phyloP scores from a whole-genome alignment of 129 eudicot species.

The Escallonia herrerae region DNA sequence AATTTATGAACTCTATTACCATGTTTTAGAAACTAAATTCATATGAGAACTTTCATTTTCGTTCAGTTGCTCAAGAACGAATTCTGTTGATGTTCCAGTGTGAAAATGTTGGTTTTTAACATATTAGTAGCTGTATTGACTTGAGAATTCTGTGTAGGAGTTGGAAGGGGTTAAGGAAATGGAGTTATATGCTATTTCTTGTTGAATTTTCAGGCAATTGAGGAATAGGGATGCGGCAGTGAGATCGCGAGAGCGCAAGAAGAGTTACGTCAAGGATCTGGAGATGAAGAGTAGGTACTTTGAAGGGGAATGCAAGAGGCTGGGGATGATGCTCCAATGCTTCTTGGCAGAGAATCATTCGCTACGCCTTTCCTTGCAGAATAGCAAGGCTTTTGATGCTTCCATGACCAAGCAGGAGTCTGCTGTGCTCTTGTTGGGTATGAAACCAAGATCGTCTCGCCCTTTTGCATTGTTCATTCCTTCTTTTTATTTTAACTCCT shows the following conservation, averaged over 20 bases:
- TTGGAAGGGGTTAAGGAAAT: not conserved
- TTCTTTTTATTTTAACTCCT: not conserved
- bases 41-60: not conserved
- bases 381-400: conserved; percentile 47
- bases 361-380: conserved; percentile 64
- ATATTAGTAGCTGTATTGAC: not conserved
- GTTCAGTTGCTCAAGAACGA: not conserved
- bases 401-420: conserved; percentile 98
- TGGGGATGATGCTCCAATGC: conserved; percentile 73
- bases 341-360: conserved; percentile 85
- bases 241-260: conserved; percentile 84
- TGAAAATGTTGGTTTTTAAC: not conserved
- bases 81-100: not conserved
- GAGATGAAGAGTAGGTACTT: conserved; percentile 84
- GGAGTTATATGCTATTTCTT: not conserved
- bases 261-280: conserved; percentile 67
- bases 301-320: conserved; percentile 82
- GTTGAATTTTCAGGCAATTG: conserved; percentile 47
- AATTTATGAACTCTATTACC: not conserved
- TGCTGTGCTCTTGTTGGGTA: conserved; percentile 99
- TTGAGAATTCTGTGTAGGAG: not conserved
- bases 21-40: not conserved
- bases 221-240: conserved; percentile 89
- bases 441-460: conserved; percentile 11
- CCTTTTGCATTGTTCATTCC: not conserved